Conservation (phyloP, 371 early-diverging fungal genomes). For the Furculomyces boomerangus region DNA sequence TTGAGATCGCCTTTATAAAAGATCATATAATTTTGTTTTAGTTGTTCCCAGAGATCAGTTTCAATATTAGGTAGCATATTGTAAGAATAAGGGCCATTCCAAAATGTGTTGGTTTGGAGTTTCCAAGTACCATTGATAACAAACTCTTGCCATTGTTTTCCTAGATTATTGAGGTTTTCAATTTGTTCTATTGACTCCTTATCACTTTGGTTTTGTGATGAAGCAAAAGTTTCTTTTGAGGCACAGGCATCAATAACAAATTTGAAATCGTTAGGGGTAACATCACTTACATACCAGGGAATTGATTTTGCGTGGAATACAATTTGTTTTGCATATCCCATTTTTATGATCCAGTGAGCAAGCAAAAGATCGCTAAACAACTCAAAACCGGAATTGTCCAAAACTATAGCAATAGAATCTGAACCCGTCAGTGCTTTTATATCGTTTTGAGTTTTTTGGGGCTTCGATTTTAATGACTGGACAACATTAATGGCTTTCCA, state of each 20-base stretch:
- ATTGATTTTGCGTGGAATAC: constrained; percentile 72
- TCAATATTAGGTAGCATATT: constrained; percentile 48
- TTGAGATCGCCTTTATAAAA: constrained; percentile 94
- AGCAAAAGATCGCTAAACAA: constrained; percentile 73
- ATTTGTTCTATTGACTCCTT: no score
- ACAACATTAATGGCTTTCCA: constrained; percentile 28
- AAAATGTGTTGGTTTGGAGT: constrained; percentile 53
- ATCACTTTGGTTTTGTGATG: constrained; percentile 12
- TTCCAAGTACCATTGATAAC: constrained; percentile 37
- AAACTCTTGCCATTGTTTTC: constrained; percentile 44
- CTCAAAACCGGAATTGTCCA: constrained; percentile 86
- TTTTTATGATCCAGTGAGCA: constrained; percentile 67
- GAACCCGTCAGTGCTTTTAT: constrained; percentile 14
- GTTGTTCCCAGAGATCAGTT: constrained; percentile 39
- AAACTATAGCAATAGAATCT: constrained; percentile 54
- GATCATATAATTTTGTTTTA: constrained; percentile 35
- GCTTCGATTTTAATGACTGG: constrained; percentile 3
- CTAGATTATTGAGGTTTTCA: constrained; percentile 31
- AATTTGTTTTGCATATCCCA: constrained; percentile 38
- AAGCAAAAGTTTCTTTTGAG: constrained; percentile 23
- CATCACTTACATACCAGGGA: constrained; percentile 91
- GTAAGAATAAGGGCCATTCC: constrained; percentile 66
- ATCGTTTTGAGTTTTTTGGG: not conserved
- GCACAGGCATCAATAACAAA: constrained; percentile 32
- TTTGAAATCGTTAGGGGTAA: constrained; percentile 55